Percentiles rank a stretch among this genome's conserved stretches.
These are phyloP conservation scores for Magnolia officinalis DNA, from an alignment of 164 flowering plant genomes.

Conservation along the genomic window DNA sequence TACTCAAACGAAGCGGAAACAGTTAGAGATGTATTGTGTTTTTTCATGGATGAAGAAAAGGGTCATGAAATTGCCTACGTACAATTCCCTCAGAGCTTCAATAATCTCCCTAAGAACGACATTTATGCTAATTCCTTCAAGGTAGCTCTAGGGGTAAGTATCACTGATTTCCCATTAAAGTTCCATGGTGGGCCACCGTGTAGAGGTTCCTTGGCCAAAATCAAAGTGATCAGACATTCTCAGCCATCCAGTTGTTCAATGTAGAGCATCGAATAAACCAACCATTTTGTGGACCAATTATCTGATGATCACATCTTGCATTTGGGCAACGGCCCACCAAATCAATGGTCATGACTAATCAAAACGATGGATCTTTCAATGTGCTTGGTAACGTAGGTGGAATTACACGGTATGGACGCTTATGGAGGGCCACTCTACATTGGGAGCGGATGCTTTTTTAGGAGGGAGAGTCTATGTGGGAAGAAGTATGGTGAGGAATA, in stretches of 20 bases:
- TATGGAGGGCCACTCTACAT: conserved; percentile 30
- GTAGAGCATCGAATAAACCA: too few species aligned
- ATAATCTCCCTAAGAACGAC: conserved; percentile 25
- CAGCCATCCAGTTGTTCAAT: too few species aligned
- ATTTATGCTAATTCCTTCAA: conserved; percentile 9
- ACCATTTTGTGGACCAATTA: too few species aligned
- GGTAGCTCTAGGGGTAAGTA: background rate
- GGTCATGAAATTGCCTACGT: conserved; percentile 33
- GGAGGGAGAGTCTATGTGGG: conserved; percentile 31
- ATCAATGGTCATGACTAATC: too few species aligned
- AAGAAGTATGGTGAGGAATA: conserved; percentile 17
- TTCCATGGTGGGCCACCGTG: too few species aligned
- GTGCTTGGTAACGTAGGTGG: conserved; percentile 18
- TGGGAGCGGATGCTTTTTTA: conserved; percentile 41
- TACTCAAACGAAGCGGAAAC: conserved; percentile 34
- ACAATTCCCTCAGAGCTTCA: conserved; percentile 31
- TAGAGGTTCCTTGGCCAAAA: background rate
- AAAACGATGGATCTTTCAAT: background rate
- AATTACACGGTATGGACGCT: conserved; percentile 24
- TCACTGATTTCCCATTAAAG: background rate
- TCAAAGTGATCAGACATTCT: too few species aligned
- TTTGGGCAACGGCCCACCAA: too few species aligned
- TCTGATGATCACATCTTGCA: too few species aligned
- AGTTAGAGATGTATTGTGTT: conserved; percentile 33
- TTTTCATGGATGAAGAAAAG: conserved; percentile 36